These are phyloP conservation scores for Populus hybrid DNA, from an alignment of 441 rosid species.

Conservation along the genomic window DNA sequence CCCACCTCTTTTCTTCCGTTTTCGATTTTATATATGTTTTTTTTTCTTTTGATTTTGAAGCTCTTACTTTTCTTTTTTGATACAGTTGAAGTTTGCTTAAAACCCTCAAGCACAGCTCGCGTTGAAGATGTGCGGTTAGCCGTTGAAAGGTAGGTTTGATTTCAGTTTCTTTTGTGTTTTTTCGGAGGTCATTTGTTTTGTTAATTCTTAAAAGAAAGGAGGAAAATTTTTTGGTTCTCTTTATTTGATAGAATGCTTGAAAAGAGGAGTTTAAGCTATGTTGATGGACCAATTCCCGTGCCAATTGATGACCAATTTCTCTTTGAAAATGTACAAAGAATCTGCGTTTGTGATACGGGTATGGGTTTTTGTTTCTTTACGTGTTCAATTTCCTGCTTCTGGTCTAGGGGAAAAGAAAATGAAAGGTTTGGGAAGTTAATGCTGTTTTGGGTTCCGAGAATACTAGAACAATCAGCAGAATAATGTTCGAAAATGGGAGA, in stretches of 20 bases:
- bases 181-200: too few species aligned
- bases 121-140: constrained; percentile 56
- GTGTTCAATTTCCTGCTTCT: neutral
- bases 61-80: neutral
- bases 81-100: constrained; percentile 87
- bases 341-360: constrained; percentile 82
- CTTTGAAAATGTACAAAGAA: constrained; percentile 61
- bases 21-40: neutral
- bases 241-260: constrained; percentile 71
- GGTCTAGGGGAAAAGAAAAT: neutral
- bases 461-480: neutral
- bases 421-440: neutral
- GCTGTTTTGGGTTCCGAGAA: neutral
- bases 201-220: neutral
- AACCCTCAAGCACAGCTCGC: constrained; percentile 83
- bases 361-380: constrained; percentile 8
- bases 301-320: constrained; percentile 67
- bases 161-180: neutral
- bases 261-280: constrained; percentile 78
- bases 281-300: constrained; percentile 72
- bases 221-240: neutral
- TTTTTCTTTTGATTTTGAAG: neutral
- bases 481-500: neutral
- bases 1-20: neutral
- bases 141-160: constrained; percentile 52